Base-by-base conservation (phyloP, 805 yeast species). In the Nakazawaea wyomingensis region DNA sequence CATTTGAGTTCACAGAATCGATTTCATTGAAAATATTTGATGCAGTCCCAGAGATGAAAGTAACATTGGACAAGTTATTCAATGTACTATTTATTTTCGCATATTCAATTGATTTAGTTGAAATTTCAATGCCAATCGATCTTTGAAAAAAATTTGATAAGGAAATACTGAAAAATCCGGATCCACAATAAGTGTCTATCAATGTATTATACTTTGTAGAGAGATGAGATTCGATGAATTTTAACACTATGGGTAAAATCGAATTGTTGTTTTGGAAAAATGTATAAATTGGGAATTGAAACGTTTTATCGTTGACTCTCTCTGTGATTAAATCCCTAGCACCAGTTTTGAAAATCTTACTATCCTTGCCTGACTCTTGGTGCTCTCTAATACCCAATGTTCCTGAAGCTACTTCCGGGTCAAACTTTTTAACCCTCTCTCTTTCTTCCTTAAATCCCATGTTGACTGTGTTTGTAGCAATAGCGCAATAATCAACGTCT, bases 141-240 rank as follows among this genome's bases (percentile, higher is more conserved):
- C 66, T 62, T 0, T 68, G 69, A 21, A 48, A 37, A 8, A 51
- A 53, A 1, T 56, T 48, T 7, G 47, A 52, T 10, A 59, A 51
- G 0, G 67, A 54, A 22, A 70, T 66, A 0, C 72, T 71, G 47
- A 70, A 64, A 47, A 70, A 65, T 3, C 75, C 75, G 5, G 69
- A 61, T 6, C 75, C 75, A 51, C 75, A 70, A 50, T 70, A 70
- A 3, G 73, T 59, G 45, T 70, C 75, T 5, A 70, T 55, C 24
- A 69, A 50, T 43, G 62, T 55, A 28, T 57, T 58, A 42, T 48
- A 55, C 19, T 53, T 61, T 5, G n/a, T 22, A 4, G 19, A 5
- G 14, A 33, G 17, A n/a, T 34, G 38, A 16, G 49, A 42, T 20
- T 55, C 48, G 4, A 70, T 51, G 44, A 53, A 65, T 22, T 61